A percentile compares a stretch with the other conserved stretches of the same genome.
phyloP scores from a whole-genome alignment of 441 rosid genomes.

The Kokia cookei region DNA sequence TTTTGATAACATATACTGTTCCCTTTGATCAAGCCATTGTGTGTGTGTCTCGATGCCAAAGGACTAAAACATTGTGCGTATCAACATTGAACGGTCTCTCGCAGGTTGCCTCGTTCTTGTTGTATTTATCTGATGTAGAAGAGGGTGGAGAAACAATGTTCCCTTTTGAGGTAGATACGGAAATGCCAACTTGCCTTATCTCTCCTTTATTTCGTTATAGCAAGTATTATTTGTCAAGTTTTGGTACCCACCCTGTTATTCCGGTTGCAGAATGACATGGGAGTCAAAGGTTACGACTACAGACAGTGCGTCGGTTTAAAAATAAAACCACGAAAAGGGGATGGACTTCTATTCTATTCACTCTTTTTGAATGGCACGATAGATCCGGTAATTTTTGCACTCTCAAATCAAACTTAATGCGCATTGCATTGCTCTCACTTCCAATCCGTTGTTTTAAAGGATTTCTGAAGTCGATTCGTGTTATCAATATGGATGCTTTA shows the following conservation, averaged over 20 bases:
- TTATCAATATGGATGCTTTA: not conserved
- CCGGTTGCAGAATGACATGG: slow-evolving; percentile 46
- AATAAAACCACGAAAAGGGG: slow-evolving; percentile 80
- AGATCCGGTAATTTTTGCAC: slow-evolving; percentile 45
- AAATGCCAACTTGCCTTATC: not conserved
- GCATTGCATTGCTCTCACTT: not conserved
- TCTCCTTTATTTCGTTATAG: not conserved
- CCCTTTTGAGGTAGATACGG: slow-evolving; percentile 63
- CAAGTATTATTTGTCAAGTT: not conserved
- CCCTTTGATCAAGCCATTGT: not conserved
- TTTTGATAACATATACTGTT: not conserved
- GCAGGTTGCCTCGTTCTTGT: slow-evolving; percentile 77
- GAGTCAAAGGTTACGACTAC: slow-evolving; percentile 44
- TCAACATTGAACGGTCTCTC: not conserved
- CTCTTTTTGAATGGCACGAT: slow-evolving; percentile 71
- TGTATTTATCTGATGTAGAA: slow-evolving; percentile 80
- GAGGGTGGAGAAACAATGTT: slow-evolving; percentile 93
- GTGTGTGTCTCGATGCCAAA: slow-evolving; percentile 5
- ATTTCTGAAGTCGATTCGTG: not conserved
- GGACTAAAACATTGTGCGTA: slow-evolving; percentile 3
- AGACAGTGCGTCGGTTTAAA: slow-evolving; percentile 61
- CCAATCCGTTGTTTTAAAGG: not conserved
- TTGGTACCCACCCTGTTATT: not conserved
- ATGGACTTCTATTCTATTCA: slow-evolving; percentile 76
- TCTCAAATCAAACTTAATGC: not conserved